phyloP scores from a whole-genome alignment of 495 filamentous ascomycete species.

The Trichoderma asperelloides region DNA sequence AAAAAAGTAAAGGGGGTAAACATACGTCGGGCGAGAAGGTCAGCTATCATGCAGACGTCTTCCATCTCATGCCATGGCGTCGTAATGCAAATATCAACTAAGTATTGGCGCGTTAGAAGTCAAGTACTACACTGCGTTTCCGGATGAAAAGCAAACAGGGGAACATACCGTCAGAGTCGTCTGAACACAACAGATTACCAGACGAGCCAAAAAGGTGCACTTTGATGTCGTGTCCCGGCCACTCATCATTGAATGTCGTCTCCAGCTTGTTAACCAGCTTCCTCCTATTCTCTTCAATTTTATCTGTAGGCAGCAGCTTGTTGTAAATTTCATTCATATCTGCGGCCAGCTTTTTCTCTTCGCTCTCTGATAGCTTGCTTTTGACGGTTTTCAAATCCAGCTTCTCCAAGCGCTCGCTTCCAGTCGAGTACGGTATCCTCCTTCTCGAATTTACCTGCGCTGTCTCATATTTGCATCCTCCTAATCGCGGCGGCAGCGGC shows the following conservation, averaged over 20 bases:
- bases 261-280: conserved; percentile 79
- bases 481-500: conserved; percentile 38
- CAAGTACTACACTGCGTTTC: background rate
- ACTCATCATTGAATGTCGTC: conserved; percentile 74
- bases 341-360: conserved; percentile 66
- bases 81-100: conserved; percentile 96
- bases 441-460: conserved; percentile 37
- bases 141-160: conserved; percentile 3
- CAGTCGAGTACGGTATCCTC: conserved; percentile 87
- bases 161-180: conserved; percentile 85
- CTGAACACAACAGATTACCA: conserved; percentile 88
- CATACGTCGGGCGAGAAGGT: conserved; percentile 76
- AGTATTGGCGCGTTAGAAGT: conserved; percentile 19
- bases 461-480: conserved; percentile 77
- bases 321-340: conserved; percentile 81
- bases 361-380: conserved; percentile 57
- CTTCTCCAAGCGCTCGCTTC: conserved; percentile 61
- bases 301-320: conserved; percentile 69
- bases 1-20: background rate
- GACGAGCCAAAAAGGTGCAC: conserved; percentile 96
- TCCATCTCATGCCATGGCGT: conserved; percentile 77
- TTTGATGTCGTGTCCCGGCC: conserved; percentile 83
- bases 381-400: conserved; percentile 57
- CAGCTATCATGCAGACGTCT: conserved; percentile 77
- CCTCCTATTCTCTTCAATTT: conserved; percentile 65